Conservation (phyloP, 306 rosid genomes). For the Canavalia gladiata region DNA sequence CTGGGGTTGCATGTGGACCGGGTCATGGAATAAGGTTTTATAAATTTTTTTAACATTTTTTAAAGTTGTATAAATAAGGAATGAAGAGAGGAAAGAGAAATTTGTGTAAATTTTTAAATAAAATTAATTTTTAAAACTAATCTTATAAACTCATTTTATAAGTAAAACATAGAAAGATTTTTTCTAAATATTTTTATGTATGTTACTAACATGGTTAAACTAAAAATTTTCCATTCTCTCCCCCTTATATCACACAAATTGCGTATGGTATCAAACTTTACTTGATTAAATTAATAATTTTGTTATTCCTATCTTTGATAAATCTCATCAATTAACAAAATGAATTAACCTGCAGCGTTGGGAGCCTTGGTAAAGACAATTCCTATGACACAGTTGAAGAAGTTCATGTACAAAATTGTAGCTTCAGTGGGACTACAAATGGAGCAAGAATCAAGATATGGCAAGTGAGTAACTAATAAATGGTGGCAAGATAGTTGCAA, state of each 20-base stretch:
- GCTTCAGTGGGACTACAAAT: slow-evolving; percentile 39
- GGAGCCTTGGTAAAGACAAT: slow-evolving; percentile 53
- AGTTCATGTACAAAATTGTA: slow-evolving; percentile 47
- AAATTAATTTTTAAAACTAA: too few relatives aligned
- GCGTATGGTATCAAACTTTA: too few relatives aligned
- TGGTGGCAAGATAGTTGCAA: too few relatives aligned
- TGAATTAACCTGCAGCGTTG: slow-evolving; percentile 49
- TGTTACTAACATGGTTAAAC: too few relatives aligned
- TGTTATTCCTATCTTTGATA: background rate
- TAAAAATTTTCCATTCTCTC: too few relatives aligned
- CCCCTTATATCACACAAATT: too few relatives aligned
- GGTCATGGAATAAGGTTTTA: slow-evolving; percentile 66
- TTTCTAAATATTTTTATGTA: too few relatives aligned
- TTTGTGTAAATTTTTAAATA: too few relatives aligned
- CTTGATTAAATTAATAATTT: background rate
- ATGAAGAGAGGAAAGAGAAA: too few relatives aligned
- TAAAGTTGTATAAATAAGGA: too few relatives aligned
- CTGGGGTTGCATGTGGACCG: slow-evolving; percentile 57
- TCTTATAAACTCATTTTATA: too few relatives aligned
- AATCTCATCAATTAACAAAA: background rate
- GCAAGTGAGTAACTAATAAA: slow-evolving; percentile 21
- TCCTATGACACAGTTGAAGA: slow-evolving; percentile 36
- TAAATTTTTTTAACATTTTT: background rate
- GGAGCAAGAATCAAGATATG: slow-evolving; percentile 62
- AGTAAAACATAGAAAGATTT: too few relatives aligned